Evolutionary conservation across 768 basidiomycete species (phyloP).

Genomic region (Galerina sulciceps): DNA sequence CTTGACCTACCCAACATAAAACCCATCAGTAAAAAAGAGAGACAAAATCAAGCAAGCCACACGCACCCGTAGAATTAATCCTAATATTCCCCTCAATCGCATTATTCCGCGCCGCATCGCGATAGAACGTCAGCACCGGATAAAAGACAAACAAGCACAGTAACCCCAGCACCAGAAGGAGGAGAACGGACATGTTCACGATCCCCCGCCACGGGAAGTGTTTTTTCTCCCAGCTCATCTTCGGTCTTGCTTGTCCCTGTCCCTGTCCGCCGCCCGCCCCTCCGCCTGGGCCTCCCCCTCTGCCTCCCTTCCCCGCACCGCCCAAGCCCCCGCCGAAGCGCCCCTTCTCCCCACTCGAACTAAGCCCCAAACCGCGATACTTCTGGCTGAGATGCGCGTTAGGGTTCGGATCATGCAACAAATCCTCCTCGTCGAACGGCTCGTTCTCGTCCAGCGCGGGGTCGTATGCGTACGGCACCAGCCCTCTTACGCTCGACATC

Average conservation of each 20-base stretch:
- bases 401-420: slow-evolving; percentile 65
- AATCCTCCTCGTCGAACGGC: slow-evolving; percentile 75
- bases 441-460: slow-evolving; percentile 59
- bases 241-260: too few relatives aligned
- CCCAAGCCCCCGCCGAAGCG: neutral
- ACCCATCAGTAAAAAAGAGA: neutral
- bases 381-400: slow-evolving; percentile 15
- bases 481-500: slow-evolving; percentile 31
- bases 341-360: neutral
- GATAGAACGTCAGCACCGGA: slow-evolving; percentile 65
- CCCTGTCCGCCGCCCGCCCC: too few relatives aligned
- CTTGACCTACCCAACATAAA: slow-evolving; percentile 49
- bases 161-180: slow-evolving; percentile 63
- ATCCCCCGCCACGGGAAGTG: slow-evolving; percentile 52
- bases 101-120: slow-evolving; percentile 36
- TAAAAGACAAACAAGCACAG: slow-evolving; percentile 82
- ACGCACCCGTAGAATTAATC: slow-evolving; percentile 57
- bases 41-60: neutral
- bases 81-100: slow-evolving; percentile 65
- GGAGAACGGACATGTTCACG: slow-evolving; percentile 71
- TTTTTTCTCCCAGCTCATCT: slow-evolving; percentile 21
- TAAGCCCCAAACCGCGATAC: neutral
- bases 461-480: slow-evolving; percentile 76
- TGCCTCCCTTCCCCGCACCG: neutral
- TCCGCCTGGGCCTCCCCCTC: too few relatives aligned